Conservation (phyloP, 1,139 yeast species). For the Candida pseudocylindracea region DNA sequence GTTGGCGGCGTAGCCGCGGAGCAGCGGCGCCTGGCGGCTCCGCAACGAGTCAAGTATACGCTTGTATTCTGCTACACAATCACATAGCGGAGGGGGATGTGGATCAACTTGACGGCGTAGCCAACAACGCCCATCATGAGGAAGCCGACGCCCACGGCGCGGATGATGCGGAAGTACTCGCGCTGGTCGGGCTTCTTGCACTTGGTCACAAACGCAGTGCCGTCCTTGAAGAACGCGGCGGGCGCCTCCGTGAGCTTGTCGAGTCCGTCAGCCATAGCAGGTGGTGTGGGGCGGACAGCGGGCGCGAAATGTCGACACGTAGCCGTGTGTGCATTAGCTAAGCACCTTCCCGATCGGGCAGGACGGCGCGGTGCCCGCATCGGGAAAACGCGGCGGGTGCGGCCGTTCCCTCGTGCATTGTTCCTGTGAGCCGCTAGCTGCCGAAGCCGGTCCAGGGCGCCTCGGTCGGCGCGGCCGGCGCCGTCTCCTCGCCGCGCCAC, state of each 20-base stretch:
- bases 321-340: neutral
- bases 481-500: neutral
- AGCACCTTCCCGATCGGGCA: no score
- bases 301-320: neutral
- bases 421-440: no score
- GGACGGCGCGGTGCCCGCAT: no score
- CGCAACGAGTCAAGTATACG: no score
- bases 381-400: no score
- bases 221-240: slow-evolving; percentile 77
- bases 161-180: slow-evolving; percentile 74
- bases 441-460: no score
- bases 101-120: slow-evolving; percentile 81
- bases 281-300: neutral
- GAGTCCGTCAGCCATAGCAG: slow-evolving; percentile 23
- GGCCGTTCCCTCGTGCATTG: no score
- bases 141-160: slow-evolving; percentile 95
- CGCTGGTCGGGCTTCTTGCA: slow-evolving; percentile 74
- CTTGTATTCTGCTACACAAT: slow-evolving; percentile 31
- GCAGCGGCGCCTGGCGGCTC: no score
- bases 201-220: slow-evolving; percentile 67
- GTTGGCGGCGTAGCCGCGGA: no score
- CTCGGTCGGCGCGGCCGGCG: no score
- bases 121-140: slow-evolving; percentile 97
- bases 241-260: slow-evolving; percentile 83
- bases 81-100: slow-evolving; percentile 92